phyloP scores from a whole-genome alignment of 108 stramenopile species.

The Cyclotella distinguenda region DNA sequence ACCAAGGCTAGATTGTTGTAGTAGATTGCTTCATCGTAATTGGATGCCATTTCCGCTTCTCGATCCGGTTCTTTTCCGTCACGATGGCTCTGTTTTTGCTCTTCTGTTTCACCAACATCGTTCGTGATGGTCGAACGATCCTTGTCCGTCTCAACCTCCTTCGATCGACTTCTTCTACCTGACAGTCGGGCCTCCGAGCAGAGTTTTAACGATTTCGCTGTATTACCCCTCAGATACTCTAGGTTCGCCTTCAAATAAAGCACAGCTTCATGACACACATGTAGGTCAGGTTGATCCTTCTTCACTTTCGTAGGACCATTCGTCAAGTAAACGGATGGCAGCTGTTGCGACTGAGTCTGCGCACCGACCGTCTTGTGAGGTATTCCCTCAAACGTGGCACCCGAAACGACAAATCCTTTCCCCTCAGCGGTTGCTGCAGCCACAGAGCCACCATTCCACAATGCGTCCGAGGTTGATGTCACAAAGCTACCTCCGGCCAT shows the following conservation, averaged over 20 bases:
- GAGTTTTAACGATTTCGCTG: constrained; percentile 77
- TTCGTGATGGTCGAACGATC: not conserved
- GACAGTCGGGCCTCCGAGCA: constrained; percentile 64
- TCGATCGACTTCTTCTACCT: constrained; percentile 16
- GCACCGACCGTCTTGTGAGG: not conserved
- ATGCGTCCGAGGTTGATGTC: constrained; percentile 12
- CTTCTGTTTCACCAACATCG: constrained; percentile 1
- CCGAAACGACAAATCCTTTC: constrained; percentile 7
- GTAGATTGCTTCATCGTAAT: constrained; percentile 66
- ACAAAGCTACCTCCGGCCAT: constrained; percentile 17
- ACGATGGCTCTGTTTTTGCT: not conserved
- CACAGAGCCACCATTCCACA: constrained; percentile 6
- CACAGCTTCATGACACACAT: constrained; percentile 55
- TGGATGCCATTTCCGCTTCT: constrained; percentile 19
- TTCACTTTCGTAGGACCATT: constrained; percentile 1
- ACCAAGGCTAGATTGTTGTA: constrained; percentile 77
- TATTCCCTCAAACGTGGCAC: constrained; percentile 5
- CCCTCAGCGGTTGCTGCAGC: constrained; percentile 26
- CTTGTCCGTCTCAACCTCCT: constrained; percentile 2
- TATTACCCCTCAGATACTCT: constrained; percentile 79
- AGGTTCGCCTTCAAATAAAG: constrained; percentile 79
- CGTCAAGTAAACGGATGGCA: not conserved
- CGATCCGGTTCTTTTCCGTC: not conserved
- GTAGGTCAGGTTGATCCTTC: constrained; percentile 24
- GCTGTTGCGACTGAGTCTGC: not conserved